Base-by-base conservation (phyloP, 805 yeast species). In the Nakazawaea laoshanensis region DNA sequence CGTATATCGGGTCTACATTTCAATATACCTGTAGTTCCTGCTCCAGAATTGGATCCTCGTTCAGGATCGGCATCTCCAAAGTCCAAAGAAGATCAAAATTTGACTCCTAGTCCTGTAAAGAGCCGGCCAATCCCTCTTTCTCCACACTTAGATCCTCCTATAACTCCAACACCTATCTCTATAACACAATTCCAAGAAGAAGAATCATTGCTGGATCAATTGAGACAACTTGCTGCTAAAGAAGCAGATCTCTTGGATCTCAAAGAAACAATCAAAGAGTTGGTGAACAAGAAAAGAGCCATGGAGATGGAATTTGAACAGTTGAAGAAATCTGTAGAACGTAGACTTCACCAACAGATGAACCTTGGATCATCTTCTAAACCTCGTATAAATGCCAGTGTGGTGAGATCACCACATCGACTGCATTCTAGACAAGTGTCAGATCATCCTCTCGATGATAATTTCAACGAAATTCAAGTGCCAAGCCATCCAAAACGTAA, bases 191-290 rank as follows among this genome's bases (percentile, higher is more conserved):
- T 8, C 20, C 32, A 19, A 13, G 32, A 21, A 3, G 43, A 42
- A 13, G 48, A 41, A 12, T 74, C 65, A 25, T 57, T 77, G 5
- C 74, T 72, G 37, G 71, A 67, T 4, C 69, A 76, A 30, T 53
- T 80, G 30, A 63, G 84, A 40, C 55, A 65, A 7, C 54, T 81
- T 28, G 89, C 89, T 0, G 57, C 72, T 25, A 80, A 77, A 46
- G 92, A 81, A 48, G 70, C 77, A 70, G 70, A 68, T 17, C 59
- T 80, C 19, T 66, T 80, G 31, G 87, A 80, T 42, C 52, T 78
- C 27, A 77, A 74, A 41, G 77, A 73, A 42, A 57, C 61, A 29
- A 64, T 77, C 17, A 66, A 65, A 27, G 65, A 59, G 15, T 38
- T 79, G 45, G 49, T 45, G 14, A 43, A 41, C 3, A 54, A 53